Evolutionary conservation across 208 protist genomes (phyloP), one percentile per base, ranked within the genome.

Genomic region (Baffinella frigidus): DNA sequence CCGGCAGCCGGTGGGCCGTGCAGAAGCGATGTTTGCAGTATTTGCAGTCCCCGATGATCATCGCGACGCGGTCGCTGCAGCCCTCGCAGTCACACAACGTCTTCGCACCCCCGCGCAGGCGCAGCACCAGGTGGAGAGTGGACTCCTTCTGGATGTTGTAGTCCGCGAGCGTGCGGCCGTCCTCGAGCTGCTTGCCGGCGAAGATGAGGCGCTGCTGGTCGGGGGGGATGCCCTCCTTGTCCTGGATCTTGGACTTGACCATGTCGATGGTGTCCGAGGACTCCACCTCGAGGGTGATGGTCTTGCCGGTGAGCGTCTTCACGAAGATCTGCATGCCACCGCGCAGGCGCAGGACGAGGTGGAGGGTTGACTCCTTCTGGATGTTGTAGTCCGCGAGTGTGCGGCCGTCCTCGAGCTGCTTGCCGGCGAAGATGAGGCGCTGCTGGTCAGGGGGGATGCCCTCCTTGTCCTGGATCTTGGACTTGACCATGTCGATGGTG

Each of bases 121-220:
- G 93, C 43, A 97, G 95, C 1, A 97, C 96, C 2, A 97, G 92
- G 61, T 97, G 96, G 50, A 98, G 95, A 36, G 97, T 98, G 20
- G 96, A 97, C 91, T 98, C 97, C 95, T 98, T 98, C 93, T 98
- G 96, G 89, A 98, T 98, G 89, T 97, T 97, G 95, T 98, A 98
- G 93, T 98, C 81, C 95, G 95, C 39, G 94, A 98, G 95, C 27
- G 96, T 97, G 93, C 96, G 96, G 61, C 96, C 97, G 80, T 98
- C 97, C 93, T 98, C 97, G 45, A 98, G 95, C 94, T 98, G 97
- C 94, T 98, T 97, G 11, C 91, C 91, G 11, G 83, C 93, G 44
- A 93, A 93, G 91, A 94, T 93, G 14, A 98, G 94, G 68, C 97
- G 96, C 94, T 98, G 97, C 94, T 98, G 96, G 93, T 98, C 96